phyloP scores from a whole-genome alignment of 2,329 filamentous ascomycete species.

The Neopestalotiopsis sp. region DNA sequence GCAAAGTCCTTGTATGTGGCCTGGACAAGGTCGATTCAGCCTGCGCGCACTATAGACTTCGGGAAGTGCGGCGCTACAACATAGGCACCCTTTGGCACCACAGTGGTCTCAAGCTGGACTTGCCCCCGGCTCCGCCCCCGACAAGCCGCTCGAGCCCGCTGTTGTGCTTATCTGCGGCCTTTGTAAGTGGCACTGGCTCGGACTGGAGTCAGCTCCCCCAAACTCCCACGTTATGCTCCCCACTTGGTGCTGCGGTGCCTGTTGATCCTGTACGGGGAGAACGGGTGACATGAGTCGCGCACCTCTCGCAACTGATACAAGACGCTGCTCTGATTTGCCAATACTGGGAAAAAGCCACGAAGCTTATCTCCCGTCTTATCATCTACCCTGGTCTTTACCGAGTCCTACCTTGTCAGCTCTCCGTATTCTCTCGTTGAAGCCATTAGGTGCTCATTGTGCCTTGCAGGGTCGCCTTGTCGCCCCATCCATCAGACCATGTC shows the following conservation, averaged over 20 bases:
- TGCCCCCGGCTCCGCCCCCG: too few species aligned
- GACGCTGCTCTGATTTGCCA: slow-evolving; percentile 4
- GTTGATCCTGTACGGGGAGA: background rate
- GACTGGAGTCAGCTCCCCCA: background rate
- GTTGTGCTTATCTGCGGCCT: slow-evolving; percentile 6
- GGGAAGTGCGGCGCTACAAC: background rate
- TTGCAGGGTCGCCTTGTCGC: background rate
- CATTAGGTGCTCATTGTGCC: background rate
- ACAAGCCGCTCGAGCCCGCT: background rate
- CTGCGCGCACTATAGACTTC: background rate
- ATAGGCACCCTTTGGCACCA: background rate
- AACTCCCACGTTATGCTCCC: background rate
- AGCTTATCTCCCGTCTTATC: slow-evolving; percentile 7
- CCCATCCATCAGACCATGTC: background rate
- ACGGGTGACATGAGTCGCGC: background rate
- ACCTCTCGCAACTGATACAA: background rate
- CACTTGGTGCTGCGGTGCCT: slow-evolving; percentile 7
- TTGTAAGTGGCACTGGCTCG: background rate
- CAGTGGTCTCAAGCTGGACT: background rate
- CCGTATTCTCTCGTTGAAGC: too few species aligned
- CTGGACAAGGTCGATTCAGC: background rate
- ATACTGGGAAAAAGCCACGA: background rate
- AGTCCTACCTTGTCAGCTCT: too few species aligned
- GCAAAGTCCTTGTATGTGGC: too few species aligned
- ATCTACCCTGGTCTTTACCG: background rate